phyloP scores from a whole-genome alignment of 2,329 filamentous ascomycete species.

The Aspergillus viridinutans region DNA sequence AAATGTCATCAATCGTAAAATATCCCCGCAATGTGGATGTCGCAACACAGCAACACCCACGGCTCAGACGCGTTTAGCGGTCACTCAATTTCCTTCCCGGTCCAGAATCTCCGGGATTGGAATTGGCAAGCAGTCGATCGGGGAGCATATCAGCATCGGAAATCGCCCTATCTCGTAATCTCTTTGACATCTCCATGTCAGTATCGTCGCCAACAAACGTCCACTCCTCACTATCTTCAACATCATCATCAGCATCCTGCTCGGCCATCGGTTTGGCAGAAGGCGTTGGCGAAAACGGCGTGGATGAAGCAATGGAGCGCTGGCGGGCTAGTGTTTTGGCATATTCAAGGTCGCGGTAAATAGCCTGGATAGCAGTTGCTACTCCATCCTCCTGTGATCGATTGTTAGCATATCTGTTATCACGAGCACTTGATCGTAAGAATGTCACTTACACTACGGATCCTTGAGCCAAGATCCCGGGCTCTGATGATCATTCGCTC shows the following conservation, averaged over 20 bases:
- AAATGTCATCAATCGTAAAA: neutral
- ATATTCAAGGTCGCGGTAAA: conserved; percentile 94
- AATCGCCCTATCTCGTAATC: conserved; percentile 28
- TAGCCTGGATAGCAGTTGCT: conserved; percentile 80
- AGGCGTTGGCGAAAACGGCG: conserved; percentile 31
- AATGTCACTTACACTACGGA: conserved; percentile 65
- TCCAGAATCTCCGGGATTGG: neutral
- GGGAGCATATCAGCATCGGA: conserved; percentile 22
- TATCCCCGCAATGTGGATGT: neutral
- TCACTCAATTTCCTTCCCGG: neutral
- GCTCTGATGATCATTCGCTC: conserved; percentile 90
- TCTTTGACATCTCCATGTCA: conserved; percentile 42
- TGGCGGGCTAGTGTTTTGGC: conserved; percentile 77
- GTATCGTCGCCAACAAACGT: conserved; percentile 72
- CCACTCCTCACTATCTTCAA: conserved; percentile 77
- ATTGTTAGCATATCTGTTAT: conserved; percentile 19
- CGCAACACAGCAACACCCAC: neutral
- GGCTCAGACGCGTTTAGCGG: neutral
- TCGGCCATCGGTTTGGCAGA: conserved; percentile 35
- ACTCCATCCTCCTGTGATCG: conserved; percentile 74
- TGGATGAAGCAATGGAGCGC: conserved; percentile 34
- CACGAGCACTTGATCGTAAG: neutral
- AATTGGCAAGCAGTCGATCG: conserved; percentile 8
- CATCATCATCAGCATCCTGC: conserved; percentile 44
- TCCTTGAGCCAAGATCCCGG: conserved; percentile 73